Evolutionary conservation across 441 rosid species (phyloP).

Genomic region (Gossypium aridum): DNA sequence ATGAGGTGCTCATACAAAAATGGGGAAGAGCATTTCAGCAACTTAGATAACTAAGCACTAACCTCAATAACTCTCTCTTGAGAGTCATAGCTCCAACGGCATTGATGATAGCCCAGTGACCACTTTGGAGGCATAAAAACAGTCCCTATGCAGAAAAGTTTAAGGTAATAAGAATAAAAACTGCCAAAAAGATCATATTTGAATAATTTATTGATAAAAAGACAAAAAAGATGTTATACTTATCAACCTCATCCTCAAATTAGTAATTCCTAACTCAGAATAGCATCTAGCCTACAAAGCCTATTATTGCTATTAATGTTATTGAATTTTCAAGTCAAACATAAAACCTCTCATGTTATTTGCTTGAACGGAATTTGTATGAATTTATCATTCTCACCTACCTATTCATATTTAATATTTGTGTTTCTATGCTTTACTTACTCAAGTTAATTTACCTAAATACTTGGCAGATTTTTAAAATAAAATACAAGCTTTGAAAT

Average conservation of each 20-base stretch:
- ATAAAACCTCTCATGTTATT: neutral
- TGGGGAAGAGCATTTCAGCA: neutral
- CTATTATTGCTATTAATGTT: neutral
- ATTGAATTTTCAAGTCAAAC: neutral
- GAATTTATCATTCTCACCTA: neutral
- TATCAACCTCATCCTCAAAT: neutral
- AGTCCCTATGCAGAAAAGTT: constrained; percentile 44
- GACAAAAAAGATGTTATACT: neutral
- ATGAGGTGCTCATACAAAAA: neutral
- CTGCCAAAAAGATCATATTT: neutral
- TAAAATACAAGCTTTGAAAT: neutral
- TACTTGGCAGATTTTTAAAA: neutral
- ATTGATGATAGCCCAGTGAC: constrained; percentile 95
- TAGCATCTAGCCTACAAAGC: neutral
- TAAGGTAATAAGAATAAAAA: constrained; percentile 3
- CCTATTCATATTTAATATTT: neutral
- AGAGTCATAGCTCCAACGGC: constrained; percentile 91
- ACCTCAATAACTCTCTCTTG: constrained; percentile 81
- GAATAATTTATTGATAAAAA: neutral
- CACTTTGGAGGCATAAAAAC: constrained; percentile 96
- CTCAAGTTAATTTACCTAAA: neutral
- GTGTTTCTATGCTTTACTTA: neutral
- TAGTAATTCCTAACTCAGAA: constrained; percentile 2
- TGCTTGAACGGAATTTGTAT: neutral
- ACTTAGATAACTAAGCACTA: constrained; percentile 16